phyloP scores from a whole-genome alignment of 2,329 filamentous ascomycete species.

The Ramularia collo-cygni region DNA sequence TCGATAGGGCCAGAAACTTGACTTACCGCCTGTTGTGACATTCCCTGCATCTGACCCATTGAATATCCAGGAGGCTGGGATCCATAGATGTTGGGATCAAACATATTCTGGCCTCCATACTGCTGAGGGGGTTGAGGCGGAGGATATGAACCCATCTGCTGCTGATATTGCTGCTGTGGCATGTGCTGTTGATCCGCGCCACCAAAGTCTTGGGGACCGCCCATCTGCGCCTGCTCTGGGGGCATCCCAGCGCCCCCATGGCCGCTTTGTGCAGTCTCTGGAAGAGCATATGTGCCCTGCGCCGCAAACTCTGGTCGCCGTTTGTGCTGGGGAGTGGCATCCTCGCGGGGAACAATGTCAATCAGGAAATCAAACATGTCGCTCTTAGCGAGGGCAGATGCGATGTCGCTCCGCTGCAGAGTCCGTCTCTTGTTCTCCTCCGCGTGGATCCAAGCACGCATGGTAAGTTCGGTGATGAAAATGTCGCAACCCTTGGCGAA shows the following conservation, averaged over 20 bases:
- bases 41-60: constrained; percentile 27
- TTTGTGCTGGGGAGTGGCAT: constrained; percentile 80
- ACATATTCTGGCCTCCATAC: constrained; percentile 72
- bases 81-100: constrained; percentile 71
- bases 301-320: constrained; percentile 41
- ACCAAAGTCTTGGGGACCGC: constrained; percentile 25
- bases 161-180: constrained; percentile 55
- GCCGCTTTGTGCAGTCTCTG: constrained; percentile 48
- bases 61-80: constrained; percentile 22
- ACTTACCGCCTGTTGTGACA: constrained; percentile 25
- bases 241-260: constrained; percentile 31
- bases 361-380: constrained; percentile 99
- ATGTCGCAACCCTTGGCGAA: constrained; percentile 99
- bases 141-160: constrained; percentile 72
- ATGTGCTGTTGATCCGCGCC: constrained; percentile 29
- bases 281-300: constrained; percentile 38
- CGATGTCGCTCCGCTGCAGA: constrained; percentile 91
- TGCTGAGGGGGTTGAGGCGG: constrained; percentile 71
- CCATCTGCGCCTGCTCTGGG: constrained; percentile 25
- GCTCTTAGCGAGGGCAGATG: constrained; percentile 88
- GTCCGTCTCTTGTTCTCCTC: constrained; percentile 98
- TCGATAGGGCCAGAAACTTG: neutral
- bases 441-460: constrained; percentile 98
- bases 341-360: constrained; percentile 94
- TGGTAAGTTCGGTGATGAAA: constrained; percentile 90